Base-by-base conservation (phyloP, 495 filamentous ascomycete genomes). In the Penicillium salamii region DNA sequence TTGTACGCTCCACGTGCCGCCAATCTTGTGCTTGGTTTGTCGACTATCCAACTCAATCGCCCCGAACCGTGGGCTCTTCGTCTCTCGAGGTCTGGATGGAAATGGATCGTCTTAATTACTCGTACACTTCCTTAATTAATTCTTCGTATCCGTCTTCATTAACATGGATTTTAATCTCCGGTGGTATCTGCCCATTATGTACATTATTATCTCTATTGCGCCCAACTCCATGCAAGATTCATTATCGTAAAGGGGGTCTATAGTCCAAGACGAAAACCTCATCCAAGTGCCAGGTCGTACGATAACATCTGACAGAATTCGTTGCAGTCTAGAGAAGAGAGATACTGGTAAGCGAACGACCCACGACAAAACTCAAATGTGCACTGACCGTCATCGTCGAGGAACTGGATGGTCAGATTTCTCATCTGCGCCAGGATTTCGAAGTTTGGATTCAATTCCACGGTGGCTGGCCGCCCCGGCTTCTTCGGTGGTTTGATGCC, bases 371-470 rank as follows among this genome's bases (percentile, higher is more conserved):
- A 34, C 29, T 45, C 7, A 8, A 42, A 44, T 26, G 11, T 17
- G 49, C 36, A 67, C 68, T 49, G 62, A 77, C 73, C 73, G 34
- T 68, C 46, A 40, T 71, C 62, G 36, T 77, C 71, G 13, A 77
- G 57, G 48, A 77, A 77, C 21, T 61, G 52, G 23, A 77, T 63
- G 40, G 67, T 61, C 18, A 77, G 36, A 24, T 58, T 65, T 34
- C 68, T 70, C 70, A 77, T 72, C 46, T 69, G 55, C 8, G 68
- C 48, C 4, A 77, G 55, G 43, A 72, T 55, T 9, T 77, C 72
- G 29, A 75, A 75, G 45, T 77, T 75, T 1, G 73, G 71, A 46
- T 62, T 64, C 3, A 77, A 49, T 12, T 71, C 62, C 21, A 77
- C 23, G 5, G 63, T 42, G 1, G 74, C 66, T 28, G 73, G 73